Evolutionary conservation across 1,284 basidiomycete genomes (phyloP), one percentile per base, ranked within the genome.

Genomic region (Tilletia walkeri): DNA sequence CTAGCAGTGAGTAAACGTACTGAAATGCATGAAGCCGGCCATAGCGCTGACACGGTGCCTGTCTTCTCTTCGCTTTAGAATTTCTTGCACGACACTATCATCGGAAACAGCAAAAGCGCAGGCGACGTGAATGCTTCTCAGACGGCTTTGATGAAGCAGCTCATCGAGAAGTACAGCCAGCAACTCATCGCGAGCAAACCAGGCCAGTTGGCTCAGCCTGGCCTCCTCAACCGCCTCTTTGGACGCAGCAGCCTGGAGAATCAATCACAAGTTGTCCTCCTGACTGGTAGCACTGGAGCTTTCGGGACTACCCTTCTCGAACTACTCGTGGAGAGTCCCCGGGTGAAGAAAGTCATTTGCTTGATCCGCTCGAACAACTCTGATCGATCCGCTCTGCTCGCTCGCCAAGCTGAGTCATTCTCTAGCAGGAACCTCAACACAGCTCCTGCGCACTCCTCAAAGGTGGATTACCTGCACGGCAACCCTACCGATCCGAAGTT

Each of bases 121-220:
- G 9, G 14, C 12, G 59, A 16, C 16, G 14, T 38, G 3, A 12
- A 38, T 10, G 59, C 30, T 16, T 63, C 59, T 18, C 34, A 63
- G 18, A 20, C 39, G 14, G 12, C 38, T 18, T 1, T 41, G 36
- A 63, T 63, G 59, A 10, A 20, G 7, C 18, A 38, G 12, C 34
- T 63, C 36, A 39, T 63, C 9, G 34, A 38, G 14, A 63, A 63
- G 59, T 63, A 63, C 59, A 63, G 16, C 36, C n/a, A 61, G 18
- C 24, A 34, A 9, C 56, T 61, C 24, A 34, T 9, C 20, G 38
- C 24, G 56, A 18, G 9, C 24, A 36, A 36, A 1, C 7, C 16
- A 5, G n/a, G 30, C 7, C 7, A 5, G 4, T 7, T 1, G 4
- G n/a, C n/a, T 53, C 50, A 24, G 30, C 7, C 50, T 7, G 30